Percentiles rank a stretch among this genome's conserved stretches.
Conservation (phyloP, 1,284 basidiomycete species). For the Mrakiaceae sp. region DNA sequence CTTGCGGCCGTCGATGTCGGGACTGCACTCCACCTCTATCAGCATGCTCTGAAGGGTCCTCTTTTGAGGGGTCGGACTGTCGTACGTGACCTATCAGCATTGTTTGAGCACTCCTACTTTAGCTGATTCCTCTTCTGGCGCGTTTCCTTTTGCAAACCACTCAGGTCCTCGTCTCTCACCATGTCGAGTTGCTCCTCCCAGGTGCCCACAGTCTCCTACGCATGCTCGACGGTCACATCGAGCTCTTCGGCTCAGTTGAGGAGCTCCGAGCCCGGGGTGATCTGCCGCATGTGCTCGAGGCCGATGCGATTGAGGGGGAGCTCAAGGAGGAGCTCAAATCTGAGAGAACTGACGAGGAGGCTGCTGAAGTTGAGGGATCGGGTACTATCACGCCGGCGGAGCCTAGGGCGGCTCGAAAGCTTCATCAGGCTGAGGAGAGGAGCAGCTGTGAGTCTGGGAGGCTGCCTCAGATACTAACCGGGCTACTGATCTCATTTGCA, state of each 20-base stretch:
- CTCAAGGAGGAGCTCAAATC: no score
- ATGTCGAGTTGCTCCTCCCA: slow-evolving; percentile 59
- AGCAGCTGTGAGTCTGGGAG: slow-evolving; percentile 55
- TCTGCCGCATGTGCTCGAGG: slow-evolving; percentile 28
- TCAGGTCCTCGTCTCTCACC: slow-evolving; percentile 70
- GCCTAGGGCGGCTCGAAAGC: slow-evolving; percentile 18
- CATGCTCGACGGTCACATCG: slow-evolving; percentile 48
- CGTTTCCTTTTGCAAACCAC: neutral
- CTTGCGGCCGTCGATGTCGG: slow-evolving; percentile 55
- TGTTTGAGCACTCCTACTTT: no score
- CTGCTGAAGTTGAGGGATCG: no score
- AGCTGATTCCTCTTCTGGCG: neutral
- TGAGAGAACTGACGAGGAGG: no score
- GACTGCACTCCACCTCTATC: slow-evolving; percentile 55
- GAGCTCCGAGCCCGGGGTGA: slow-evolving; percentile 49
- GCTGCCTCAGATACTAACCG: slow-evolving; percentile 25
- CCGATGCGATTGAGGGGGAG: no score
- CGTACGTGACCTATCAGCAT: slow-evolving; percentile 30
- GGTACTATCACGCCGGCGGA: neutral
- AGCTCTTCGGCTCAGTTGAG: slow-evolving; percentile 51
- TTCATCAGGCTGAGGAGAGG: slow-evolving; percentile 47
- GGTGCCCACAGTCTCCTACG: slow-evolving; percentile 55
- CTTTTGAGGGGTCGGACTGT: slow-evolving; percentile 56
- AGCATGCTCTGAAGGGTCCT: slow-evolving; percentile 51
- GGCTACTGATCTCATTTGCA: neutral